These are phyloP conservation scores for Saksenaea oblongispora DNA, from an alignment of 371 early-diverging fungal genomes.

Conservation along the genomic window DNA sequence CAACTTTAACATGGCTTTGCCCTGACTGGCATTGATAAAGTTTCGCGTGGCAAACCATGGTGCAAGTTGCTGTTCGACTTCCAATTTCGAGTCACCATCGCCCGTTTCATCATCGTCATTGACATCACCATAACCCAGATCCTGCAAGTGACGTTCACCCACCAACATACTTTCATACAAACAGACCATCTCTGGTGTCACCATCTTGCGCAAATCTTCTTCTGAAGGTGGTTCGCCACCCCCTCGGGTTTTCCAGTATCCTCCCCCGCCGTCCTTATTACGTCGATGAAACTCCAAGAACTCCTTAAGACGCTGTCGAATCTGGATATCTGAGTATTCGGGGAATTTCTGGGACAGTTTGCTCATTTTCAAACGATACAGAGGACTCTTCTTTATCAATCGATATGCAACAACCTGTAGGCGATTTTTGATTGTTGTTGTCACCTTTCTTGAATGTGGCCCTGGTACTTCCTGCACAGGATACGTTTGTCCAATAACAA, in stretches of 20 bases:
- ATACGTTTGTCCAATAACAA: slow-evolving; percentile 97
- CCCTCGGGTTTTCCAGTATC: slow-evolving; percentile 93
- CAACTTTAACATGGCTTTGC: slow-evolving; percentile 93
- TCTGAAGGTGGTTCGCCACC: slow-evolving; percentile 82
- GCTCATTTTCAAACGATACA: slow-evolving; percentile 74
- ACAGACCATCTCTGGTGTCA: slow-evolving; percentile 99
- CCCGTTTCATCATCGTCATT: slow-evolving; percentile 67
- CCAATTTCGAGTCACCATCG: slow-evolving; percentile 73
- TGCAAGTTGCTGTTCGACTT: slow-evolving; percentile 93
- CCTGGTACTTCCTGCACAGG: slow-evolving; percentile 97
- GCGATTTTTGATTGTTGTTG: slow-evolving; percentile 90
- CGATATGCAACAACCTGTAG: slow-evolving; percentile 92
- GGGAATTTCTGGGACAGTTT: slow-evolving; percentile 81
- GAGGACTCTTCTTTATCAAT: slow-evolving; percentile 78
- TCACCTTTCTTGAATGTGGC: slow-evolving; percentile 97
- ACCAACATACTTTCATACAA: slow-evolving; percentile 96
- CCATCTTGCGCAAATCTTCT: slow-evolving; percentile 92
- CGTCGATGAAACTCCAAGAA: slow-evolving; percentile 95
- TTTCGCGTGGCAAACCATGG: slow-evolving; percentile 98
- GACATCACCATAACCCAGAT: slow-evolving; percentile 84
- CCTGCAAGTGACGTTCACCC: slow-evolving; percentile 93
- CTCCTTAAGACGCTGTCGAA: slow-evolving; percentile 92
- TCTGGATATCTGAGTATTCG: slow-evolving; percentile 82
- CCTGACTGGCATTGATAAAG: slow-evolving; percentile 90
- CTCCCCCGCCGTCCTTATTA: slow-evolving; percentile 74